phyloP scores from a whole-genome alignment of 805 yeast genomes.

The Candida ortonii region DNA sequence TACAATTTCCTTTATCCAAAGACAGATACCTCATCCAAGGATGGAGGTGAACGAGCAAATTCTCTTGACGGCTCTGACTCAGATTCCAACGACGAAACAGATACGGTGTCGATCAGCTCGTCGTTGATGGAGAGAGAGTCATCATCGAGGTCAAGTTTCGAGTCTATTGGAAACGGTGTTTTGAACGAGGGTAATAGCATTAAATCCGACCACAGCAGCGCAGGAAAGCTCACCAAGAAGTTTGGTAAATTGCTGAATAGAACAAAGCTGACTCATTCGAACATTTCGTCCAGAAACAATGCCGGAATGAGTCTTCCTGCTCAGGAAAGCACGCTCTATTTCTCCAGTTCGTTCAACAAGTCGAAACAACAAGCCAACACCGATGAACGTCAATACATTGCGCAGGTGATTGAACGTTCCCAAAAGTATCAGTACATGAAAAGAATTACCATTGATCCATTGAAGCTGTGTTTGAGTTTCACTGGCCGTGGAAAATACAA shows the following conservation, averaged over 20 bases:
- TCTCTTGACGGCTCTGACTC: constrained; percentile 1
- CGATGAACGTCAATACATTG: constrained; percentile 35
- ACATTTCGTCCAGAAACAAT: no score
- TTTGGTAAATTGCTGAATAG: constrained; percentile 11
- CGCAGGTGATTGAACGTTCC: constrained; percentile 42
- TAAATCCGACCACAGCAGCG: background rate
- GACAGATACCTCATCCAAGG: constrained; percentile 9
- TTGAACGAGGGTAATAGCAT: background rate
- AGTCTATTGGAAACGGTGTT: constrained; percentile 3
- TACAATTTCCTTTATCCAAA: constrained; percentile 36
- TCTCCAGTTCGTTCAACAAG: no score
- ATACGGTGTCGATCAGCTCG: constrained; percentile 7
- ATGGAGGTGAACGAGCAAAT: constrained; percentile 3
- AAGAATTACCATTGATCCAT: constrained; percentile 29
- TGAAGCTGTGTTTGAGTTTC: constrained; percentile 61
- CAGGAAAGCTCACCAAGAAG: constrained; percentile 9
- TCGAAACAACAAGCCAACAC: constrained; percentile 6
- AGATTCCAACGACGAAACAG: constrained; percentile 8
- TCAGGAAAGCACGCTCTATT: no score
- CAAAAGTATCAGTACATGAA: constrained; percentile 40
- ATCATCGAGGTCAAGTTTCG: constrained; percentile 13
- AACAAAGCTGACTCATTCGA: no score
- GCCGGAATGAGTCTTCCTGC: constrained; percentile 8
- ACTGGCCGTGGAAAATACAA: constrained; percentile 70
- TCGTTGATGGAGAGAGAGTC: constrained; percentile 1